These are phyloP conservation scores for Wallacemonas rigidus DNA, from an alignment of 208 protist species.

Conservation along the genomic window DNA sequence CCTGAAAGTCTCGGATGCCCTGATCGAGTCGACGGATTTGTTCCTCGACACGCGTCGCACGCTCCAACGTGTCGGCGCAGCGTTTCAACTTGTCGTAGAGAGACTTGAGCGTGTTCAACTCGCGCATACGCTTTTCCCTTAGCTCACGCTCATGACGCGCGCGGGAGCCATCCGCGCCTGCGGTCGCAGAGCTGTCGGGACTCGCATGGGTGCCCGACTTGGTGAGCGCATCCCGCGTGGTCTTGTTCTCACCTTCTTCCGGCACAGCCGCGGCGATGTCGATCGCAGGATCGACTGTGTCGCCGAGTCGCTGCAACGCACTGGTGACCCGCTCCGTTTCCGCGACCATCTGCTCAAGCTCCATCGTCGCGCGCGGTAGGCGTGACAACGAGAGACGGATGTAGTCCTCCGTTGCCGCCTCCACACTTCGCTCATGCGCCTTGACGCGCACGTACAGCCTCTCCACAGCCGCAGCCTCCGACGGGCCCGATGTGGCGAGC, in stretches of 20 bases:
- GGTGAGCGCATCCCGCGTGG: no score
- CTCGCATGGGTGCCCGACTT: no score
- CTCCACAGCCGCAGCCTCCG: conserved; percentile 34
- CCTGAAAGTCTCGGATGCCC: conserved; percentile 10
- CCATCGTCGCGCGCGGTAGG: conserved; percentile 66
- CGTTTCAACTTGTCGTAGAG: conserved; percentile 51
- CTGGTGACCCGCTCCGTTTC: conserved; percentile 55
- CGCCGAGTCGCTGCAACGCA: conserved; percentile 47
- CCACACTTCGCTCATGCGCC: conserved; percentile 54
- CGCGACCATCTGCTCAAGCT: conserved; percentile 64
- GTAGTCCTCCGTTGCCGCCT: conserved; percentile 54
- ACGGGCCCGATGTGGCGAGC: background rate
- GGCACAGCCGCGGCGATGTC: background rate
- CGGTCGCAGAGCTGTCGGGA: no score
- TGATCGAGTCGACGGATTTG: conserved; percentile 10
- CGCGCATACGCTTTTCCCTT: conserved; percentile 6
- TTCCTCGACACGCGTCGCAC: conserved; percentile 45
- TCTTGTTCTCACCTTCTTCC: background rate
- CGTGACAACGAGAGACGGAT: conserved; percentile 67
- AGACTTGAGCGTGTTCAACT: conserved; percentile 40
- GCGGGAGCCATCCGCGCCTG: no score
- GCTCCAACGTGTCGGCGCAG: conserved; percentile 51
- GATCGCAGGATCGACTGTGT: background rate
- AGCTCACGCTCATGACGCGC: background rate
- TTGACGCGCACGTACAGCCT: conserved; percentile 53